Evolutionary conservation across 1,284 basidiomycete genomes (phyloP).

Genomic region (Cutaneotrichosporon cyanovorans): DNA sequence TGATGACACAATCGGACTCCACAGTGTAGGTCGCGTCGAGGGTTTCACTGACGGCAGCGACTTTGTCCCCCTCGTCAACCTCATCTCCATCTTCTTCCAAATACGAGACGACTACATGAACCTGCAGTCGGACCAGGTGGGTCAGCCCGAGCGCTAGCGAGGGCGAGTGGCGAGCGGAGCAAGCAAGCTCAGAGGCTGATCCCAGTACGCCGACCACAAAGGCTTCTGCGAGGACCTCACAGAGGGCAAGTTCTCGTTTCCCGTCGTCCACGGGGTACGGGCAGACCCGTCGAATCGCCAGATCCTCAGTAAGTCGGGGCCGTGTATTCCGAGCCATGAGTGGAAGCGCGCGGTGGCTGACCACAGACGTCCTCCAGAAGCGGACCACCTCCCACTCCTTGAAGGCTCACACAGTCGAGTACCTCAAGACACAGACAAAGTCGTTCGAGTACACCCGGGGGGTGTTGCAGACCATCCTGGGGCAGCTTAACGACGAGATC

Average conservation of each 20-base stretch:
- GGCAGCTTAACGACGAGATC: conserved; percentile 40
- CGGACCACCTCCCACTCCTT: conserved; percentile 69
- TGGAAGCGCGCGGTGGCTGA: background rate
- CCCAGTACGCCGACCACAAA: conserved; percentile 82
- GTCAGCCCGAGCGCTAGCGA: conserved; percentile 5
- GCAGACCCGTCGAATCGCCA: conserved; percentile 65
- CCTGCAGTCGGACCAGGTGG: conserved; percentile 72
- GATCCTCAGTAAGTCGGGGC: conserved; percentile 61
- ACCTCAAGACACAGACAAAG: conserved; percentile 61
- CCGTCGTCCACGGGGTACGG: conserved; percentile 79
- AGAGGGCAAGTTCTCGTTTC: conserved; percentile 95
- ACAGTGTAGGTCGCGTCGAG: conserved; percentile 52
- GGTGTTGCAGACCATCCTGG: conserved; percentile 44
- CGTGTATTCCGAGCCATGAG: too few species aligned
- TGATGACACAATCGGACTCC: conserved; percentile 68
- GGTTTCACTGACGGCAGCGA: conserved; percentile 52
- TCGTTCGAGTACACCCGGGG: conserved; percentile 67
- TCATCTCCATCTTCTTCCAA: conserved; percentile 91
- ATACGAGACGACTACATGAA: conserved; percentile 98
- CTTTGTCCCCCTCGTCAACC: conserved; percentile 84
- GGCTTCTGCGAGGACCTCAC: conserved; percentile 91
- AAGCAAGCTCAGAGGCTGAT: too few species aligned
- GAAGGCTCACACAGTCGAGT: conserved; percentile 70
- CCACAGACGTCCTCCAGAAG: conserved; percentile 81
- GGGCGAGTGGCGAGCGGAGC: too few species aligned